These are phyloP conservation scores for Botrytis medusae DNA, from an alignment of 2,329 filamentous ascomycete species.

Conservation along the genomic window DNA sequence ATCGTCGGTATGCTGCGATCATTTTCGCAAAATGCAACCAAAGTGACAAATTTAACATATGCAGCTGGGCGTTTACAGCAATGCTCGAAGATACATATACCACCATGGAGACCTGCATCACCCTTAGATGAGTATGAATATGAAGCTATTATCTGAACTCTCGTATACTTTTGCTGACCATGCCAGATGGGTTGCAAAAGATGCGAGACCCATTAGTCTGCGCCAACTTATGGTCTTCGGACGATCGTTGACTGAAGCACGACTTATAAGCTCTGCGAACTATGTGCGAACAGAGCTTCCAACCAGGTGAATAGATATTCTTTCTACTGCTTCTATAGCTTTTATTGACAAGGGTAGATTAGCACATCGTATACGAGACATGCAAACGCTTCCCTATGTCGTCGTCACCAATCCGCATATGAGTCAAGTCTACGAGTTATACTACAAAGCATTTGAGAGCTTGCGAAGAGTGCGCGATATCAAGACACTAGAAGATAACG, in stretches of 20 bases:
- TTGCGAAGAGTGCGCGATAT: slow-evolving; percentile 84
- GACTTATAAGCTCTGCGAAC: slow-evolving; percentile 91
- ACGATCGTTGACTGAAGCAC: slow-evolving; percentile 83
- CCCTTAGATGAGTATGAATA: slow-evolving; percentile 59
- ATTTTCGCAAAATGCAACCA: slow-evolving; percentile 38
- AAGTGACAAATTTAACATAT: slow-evolving; percentile 35
- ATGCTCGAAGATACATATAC: slow-evolving; percentile 30
- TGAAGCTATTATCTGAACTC: slow-evolving; percentile 35
- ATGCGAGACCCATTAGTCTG: slow-evolving; percentile 92
- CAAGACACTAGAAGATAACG: slow-evolving; percentile 84
- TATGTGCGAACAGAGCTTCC: slow-evolving; percentile 95
- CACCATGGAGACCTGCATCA: slow-evolving; percentile 62
- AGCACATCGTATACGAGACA: slow-evolving; percentile 91
- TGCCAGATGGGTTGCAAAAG: slow-evolving; percentile 83
- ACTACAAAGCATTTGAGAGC: slow-evolving; percentile 93
- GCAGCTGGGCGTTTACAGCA: slow-evolving; percentile 17
- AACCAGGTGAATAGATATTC: slow-evolving; percentile 57
- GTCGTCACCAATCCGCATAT: slow-evolving; percentile 96
- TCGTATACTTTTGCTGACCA: slow-evolving; percentile 23
- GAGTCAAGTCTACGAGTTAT: slow-evolving; percentile 92
- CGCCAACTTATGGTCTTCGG: slow-evolving; percentile 97
- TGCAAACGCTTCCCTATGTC: slow-evolving; percentile 93
- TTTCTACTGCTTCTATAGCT: background rate
- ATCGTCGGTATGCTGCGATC: slow-evolving; percentile 41
- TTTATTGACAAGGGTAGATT: slow-evolving; percentile 54